Percentiles rank a stretch among this genome's conserved stretches.
Conservation (phyloP, 2,329 filamentous ascomycete species). For the Fonsecaea erecta region DNA sequence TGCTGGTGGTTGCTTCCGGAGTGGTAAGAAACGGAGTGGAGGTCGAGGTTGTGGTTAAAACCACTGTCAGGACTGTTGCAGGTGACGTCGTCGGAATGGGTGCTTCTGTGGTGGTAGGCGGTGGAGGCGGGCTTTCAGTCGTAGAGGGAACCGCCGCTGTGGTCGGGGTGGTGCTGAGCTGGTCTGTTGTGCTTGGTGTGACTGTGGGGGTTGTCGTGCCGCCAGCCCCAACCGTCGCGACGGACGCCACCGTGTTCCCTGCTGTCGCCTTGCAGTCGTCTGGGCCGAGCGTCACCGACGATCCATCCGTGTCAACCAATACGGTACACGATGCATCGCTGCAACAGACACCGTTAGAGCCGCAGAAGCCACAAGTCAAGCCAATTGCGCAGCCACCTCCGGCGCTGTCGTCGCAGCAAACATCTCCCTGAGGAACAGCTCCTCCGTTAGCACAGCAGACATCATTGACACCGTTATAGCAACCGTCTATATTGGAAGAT, state of each 20-base stretch:
- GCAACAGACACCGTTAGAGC: background rate
- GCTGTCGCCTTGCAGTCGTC: background rate
- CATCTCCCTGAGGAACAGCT: background rate
- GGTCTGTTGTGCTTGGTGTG: background rate
- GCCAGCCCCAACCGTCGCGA: background rate
- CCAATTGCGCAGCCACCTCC: background rate
- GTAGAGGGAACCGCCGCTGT: background rate
- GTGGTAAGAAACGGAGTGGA: background rate
- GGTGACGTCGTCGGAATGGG: background rate
- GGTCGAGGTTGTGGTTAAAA: background rate
- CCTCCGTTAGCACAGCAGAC: background rate
- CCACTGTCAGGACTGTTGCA: background rate
- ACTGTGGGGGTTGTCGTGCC: background rate
- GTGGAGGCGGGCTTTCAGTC: background rate
- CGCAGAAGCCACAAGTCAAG: background rate
- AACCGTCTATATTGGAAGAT: background rate
- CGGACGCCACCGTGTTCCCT: background rate
- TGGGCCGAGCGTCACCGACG: background rate
- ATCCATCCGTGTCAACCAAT: background rate
- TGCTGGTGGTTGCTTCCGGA: background rate
- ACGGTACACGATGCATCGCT: background rate
- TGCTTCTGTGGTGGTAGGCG: background rate
- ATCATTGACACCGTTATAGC: background rate
- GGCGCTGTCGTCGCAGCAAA: background rate
- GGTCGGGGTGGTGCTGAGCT: background rate